Evolutionary conservation across 2,329 filamentous ascomycete species (phyloP).

Genomic region (Aureobasidium vineae): DNA sequence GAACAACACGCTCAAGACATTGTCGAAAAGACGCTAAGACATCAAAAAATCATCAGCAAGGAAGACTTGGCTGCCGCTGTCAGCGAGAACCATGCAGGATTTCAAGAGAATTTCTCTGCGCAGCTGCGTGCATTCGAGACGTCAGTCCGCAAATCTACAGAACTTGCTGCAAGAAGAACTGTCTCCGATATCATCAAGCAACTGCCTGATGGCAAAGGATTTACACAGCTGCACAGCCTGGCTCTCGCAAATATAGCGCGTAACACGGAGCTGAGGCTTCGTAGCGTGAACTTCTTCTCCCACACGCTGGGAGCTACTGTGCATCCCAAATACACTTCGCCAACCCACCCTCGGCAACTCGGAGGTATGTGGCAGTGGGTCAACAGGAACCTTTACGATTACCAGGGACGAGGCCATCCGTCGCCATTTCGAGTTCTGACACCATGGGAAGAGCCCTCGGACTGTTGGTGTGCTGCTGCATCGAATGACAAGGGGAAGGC

Average conservation of each 20-base stretch:
- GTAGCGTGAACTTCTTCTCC: conserved; percentile 69
- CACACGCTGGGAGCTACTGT: conserved; percentile 64
- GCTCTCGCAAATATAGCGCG: conserved; percentile 36
- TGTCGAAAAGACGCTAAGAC: conserved; percentile 26
- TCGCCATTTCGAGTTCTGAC: conserved; percentile 53
- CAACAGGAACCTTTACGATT: conserved; percentile 8
- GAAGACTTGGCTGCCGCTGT: conserved; percentile 29
- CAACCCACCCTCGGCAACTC: conserved; percentile 41
- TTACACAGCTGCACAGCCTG: conserved; percentile 32
- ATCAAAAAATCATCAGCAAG: conserved; percentile 29
- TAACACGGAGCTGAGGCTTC: conserved; percentile 35
- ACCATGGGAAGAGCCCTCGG: conserved; percentile 73
- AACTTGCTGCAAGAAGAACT: conserved; percentile 5
- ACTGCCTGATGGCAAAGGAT: conserved; percentile 27
- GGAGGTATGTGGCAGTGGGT: conserved; percentile 18
- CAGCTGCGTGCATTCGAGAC: conserved; percentile 22
- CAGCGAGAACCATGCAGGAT: conserved; percentile 28
- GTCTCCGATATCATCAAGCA: conserved; percentile 22
- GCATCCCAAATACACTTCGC: conserved; percentile 60
- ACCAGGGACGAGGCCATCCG: conserved; percentile 17
- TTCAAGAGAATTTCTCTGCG: conserved; percentile 26
- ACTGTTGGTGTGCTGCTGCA: conserved; percentile 77
- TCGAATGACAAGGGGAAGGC: conserved; percentile 56
- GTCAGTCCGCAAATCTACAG: conserved; percentile 24
- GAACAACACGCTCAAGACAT: conserved; percentile 37